Conservation (phyloP, 495 filamentous ascomycete genomes). For the Neurospora sp. region DNA sequence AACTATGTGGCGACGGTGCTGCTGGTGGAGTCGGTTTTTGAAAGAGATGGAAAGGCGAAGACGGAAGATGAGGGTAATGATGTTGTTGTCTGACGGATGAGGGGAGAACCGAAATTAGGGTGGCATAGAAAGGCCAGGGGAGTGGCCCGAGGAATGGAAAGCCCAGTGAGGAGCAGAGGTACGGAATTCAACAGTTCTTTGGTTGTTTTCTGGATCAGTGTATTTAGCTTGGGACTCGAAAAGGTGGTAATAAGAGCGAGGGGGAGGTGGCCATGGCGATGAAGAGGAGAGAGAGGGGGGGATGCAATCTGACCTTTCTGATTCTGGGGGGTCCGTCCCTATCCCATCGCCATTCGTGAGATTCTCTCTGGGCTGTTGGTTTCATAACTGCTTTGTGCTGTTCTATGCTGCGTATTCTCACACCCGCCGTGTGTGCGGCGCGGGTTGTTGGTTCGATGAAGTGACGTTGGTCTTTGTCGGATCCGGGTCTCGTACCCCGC, state of each 20-base stretch:
- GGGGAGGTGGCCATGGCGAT: too few species aligned
- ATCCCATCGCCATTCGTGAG: not conserved
- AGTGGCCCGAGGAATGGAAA: too few species aligned
- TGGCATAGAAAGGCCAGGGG: too few species aligned
- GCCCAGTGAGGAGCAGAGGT: too few species aligned
- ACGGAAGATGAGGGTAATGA: not conserved
- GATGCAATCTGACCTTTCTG: not conserved
- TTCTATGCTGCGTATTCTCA: not conserved
- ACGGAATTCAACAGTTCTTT: not conserved
- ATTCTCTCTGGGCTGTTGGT: not conserved
- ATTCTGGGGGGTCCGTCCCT: not conserved
- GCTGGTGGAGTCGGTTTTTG: not conserved
- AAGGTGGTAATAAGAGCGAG: too few species aligned
- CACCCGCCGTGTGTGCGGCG: not conserved
- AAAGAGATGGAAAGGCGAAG: not conserved
- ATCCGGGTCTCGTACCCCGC: not conserved
- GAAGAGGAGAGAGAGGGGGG: not conserved
- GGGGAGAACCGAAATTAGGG: too few species aligned
- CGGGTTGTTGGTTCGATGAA: not conserved
- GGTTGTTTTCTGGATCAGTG: not conserved
- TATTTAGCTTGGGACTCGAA: too few species aligned
- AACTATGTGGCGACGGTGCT: not conserved
- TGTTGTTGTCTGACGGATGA: too few species aligned
- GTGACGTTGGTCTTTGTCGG: not conserved
- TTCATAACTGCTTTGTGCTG: not conserved